These are phyloP conservation scores for Glaciozyma antarctica DNA, from an alignment of 768 basidiomycete genomes.

Conservation along the genomic window DNA sequence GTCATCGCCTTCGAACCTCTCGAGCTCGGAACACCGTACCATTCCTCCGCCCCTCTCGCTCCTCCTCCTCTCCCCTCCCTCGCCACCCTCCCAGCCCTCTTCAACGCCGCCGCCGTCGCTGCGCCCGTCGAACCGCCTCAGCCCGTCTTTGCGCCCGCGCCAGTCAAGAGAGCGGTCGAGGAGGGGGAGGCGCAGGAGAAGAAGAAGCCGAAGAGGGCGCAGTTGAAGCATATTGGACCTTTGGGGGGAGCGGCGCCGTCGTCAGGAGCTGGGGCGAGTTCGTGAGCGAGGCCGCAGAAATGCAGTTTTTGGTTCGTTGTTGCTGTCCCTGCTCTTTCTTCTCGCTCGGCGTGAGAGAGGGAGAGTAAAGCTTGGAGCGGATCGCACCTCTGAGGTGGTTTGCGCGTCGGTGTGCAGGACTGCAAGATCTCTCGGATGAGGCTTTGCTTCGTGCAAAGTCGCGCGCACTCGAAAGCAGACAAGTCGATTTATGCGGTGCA, in stretches of 20 bases:
- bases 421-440: too few relatives aligned
- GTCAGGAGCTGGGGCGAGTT: not conserved
- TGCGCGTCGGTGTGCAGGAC: too few relatives aligned
- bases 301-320: not conserved
- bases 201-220: not conserved
- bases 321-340: too few relatives aligned
- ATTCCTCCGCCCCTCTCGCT: slow-evolving; percentile 34
- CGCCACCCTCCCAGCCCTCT: not conserved
- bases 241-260: not conserved
- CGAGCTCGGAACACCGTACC: slow-evolving; percentile 76
- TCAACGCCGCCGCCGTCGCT: not conserved
- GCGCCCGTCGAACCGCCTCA: not conserved
- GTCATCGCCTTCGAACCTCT: slow-evolving; percentile 71
- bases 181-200: not conserved
- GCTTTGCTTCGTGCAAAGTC: too few relatives aligned
- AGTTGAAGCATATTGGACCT: not conserved
- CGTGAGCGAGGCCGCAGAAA: not conserved
- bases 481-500: too few relatives aligned
- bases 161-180: not conserved
- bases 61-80: not conserved
- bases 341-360: too few relatives aligned
- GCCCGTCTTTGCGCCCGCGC: not conserved
- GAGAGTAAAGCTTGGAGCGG: too few relatives aligned
- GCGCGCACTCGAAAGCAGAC: too few relatives aligned
- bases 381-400: too few relatives aligned